Conservation (phyloP, 78 protist species). For the Dictyostelium discoideum region dicty_2.7 NC_007088.5:3234001-3234500, state of each 20-base stretch:
- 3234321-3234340: conserved; percentile 62
- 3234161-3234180: conserved; percentile 16
- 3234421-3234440: conserved; percentile 45
- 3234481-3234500: conserved; percentile 1
- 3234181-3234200: conserved; percentile 45
- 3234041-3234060: conserved; percentile 69
- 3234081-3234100: conserved; percentile 65
- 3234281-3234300: conserved; percentile 78
- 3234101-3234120: conserved; percentile 43
- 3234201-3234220: conserved; percentile 36
- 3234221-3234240: conserved; percentile 62
- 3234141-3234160: conserved; percentile 38
- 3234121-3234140: conserved; percentile 55
- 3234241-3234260: conserved; percentile 35
- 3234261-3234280: conserved; percentile 42
- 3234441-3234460: conserved; percentile 42
- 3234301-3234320: conserved; percentile 76
- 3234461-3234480: background rate
- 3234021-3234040: conserved; percentile 50
- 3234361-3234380: conserved; percentile 72
- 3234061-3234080: conserved; percentile 60
- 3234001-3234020: background rate
- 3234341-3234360: conserved; percentile 47
- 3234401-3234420: conserved; percentile 11
- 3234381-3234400: conserved; percentile 64